phyloP scores from a whole-genome alignment of 805 yeast species.

The Ogataea zsoltii region DNA sequence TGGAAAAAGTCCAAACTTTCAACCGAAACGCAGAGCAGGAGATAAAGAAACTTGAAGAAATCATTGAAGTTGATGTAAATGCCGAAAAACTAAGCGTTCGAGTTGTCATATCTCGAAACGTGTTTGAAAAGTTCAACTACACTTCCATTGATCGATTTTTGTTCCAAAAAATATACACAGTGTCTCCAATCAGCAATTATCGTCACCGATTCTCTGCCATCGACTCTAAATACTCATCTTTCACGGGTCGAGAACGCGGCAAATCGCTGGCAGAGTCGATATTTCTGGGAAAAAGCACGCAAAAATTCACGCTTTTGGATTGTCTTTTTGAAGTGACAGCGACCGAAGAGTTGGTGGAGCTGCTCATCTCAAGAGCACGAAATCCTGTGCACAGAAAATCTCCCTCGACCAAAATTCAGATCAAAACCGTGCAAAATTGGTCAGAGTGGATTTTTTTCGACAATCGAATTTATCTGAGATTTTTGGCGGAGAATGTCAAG shows the following conservation, averaged over 20 bases:
- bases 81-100: slow-evolving; percentile 10
- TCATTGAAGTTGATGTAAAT: slow-evolving; percentile 4
- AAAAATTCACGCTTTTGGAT: slow-evolving; percentile 13
- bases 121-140: slow-evolving; percentile 19
- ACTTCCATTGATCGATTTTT: slow-evolving; percentile 31
- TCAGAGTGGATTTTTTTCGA: slow-evolving; percentile 14
- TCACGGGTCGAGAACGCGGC: background rate
- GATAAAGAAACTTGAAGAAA: slow-evolving; percentile 15
- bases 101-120: slow-evolving; percentile 19
- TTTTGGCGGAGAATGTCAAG: background rate
- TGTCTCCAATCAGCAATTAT: slow-evolving; percentile 26
- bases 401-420: background rate
- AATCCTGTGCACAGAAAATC: slow-evolving; percentile 2
- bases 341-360: background rate
- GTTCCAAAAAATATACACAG: slow-evolving; percentile 21
- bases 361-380: slow-evolving; percentile 11
- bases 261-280: slow-evolving; percentile 14
- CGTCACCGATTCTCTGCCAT: slow-evolving; percentile 27
- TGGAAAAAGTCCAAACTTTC: slow-evolving; percentile 13
- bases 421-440: slow-evolving; percentile 8
- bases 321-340: slow-evolving; percentile 9
- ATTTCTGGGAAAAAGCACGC: background rate
- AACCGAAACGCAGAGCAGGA: slow-evolving; percentile 21
- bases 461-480: slow-evolving; percentile 13
- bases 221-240: slow-evolving; percentile 19